Evolutionary conservation across 495 filamentous ascomycete species (phyloP).

Genomic region (Trichodelitschia bisporula): DNA sequence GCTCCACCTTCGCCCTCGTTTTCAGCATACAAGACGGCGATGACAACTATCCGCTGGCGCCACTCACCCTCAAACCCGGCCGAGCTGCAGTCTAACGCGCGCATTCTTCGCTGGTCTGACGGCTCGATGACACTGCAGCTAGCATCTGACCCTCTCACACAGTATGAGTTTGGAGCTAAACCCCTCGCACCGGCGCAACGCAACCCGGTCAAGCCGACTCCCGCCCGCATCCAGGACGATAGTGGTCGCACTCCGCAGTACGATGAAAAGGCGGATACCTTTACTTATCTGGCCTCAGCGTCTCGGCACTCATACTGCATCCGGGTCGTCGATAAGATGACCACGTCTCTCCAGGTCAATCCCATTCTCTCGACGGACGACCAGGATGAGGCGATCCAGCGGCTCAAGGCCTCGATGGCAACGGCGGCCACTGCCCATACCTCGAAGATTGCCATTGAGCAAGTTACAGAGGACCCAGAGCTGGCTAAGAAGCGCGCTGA

Average conservation of each 20-base stretch:
- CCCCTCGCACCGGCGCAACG: conserved; percentile 38
- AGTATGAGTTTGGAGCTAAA: conserved; percentile 59
- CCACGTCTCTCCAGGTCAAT: conserved; percentile 45
- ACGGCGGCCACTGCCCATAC: conserved; percentile 35
- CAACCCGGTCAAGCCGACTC: conserved; percentile 23
- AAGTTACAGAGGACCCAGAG: conserved; percentile 54
- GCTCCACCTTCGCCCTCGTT: conserved; percentile 17
- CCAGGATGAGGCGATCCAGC: conserved; percentile 54
- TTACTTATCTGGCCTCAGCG: conserved; percentile 61
- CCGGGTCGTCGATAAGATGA: conserved; percentile 55
- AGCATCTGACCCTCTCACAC: conserved; percentile 42
- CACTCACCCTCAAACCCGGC: conserved; percentile 33
- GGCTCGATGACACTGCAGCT: conserved; percentile 62
- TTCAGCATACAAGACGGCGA: conserved; percentile 37
- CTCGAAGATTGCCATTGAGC: conserved; percentile 16
- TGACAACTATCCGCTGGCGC: conserved; percentile 46
- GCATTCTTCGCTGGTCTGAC: conserved; percentile 61
- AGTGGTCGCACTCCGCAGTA: no score
- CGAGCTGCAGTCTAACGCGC: conserved; percentile 47
- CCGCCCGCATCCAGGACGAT: conserved; percentile 6
- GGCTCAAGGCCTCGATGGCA: conserved; percentile 44
- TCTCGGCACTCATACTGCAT: conserved; percentile 43
- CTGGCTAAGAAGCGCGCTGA: conserved; percentile 54
- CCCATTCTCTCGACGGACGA: conserved; percentile 40
- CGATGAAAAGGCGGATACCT: conserved; percentile 44